Conservation (phyloP, 1,284 basidiomycete species). For the Sparassis latifolia region DNA sequence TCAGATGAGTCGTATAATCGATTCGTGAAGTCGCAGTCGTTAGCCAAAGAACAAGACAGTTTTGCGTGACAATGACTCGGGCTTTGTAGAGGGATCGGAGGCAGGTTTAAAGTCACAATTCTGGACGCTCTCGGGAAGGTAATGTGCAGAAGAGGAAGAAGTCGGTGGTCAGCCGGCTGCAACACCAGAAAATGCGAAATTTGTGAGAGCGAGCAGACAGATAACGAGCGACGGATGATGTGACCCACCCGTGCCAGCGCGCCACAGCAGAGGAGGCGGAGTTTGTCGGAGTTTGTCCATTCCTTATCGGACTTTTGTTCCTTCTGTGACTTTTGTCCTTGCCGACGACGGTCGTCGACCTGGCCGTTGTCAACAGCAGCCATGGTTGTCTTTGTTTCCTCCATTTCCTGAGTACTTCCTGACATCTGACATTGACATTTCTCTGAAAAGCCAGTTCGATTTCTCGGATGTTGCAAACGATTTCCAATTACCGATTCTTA, state of each 20-base stretch:
- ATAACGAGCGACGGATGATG: conserved; percentile 27
- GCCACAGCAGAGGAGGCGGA: conserved; percentile 17
- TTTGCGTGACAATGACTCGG: conserved; percentile 14
- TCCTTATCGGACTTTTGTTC: not conserved
- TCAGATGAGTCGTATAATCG: conserved; percentile 19
- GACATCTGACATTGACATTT: too few relatives aligned
- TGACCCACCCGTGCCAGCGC: conserved; percentile 12
- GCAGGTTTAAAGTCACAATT: conserved; percentile 4
- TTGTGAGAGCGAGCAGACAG: conserved; percentile 23
- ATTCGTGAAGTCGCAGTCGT: conserved; percentile 23
- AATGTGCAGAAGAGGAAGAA: conserved; percentile 6
- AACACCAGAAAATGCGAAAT: conserved; percentile 22
- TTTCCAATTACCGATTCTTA: too few relatives aligned
- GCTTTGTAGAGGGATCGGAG: conserved; percentile 10
- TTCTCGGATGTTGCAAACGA: too few relatives aligned
- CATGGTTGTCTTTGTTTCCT: too few relatives aligned
- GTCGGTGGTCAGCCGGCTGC: conserved; percentile 26
- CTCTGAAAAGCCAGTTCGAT: too few relatives aligned
- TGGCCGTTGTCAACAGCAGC: too few relatives aligned
- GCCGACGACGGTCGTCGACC: too few relatives aligned
- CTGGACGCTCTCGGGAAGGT: conserved; percentile 2
- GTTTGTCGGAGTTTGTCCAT: conserved; percentile 16
- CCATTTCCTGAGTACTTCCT: too few relatives aligned
- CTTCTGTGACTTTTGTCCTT: too few relatives aligned
- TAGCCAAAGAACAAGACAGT: conserved; percentile 21